phyloP scores from a whole-genome alignment of 2,329 filamentous ascomycete species.

The Coniosporium tulheliwenetii region DNA sequence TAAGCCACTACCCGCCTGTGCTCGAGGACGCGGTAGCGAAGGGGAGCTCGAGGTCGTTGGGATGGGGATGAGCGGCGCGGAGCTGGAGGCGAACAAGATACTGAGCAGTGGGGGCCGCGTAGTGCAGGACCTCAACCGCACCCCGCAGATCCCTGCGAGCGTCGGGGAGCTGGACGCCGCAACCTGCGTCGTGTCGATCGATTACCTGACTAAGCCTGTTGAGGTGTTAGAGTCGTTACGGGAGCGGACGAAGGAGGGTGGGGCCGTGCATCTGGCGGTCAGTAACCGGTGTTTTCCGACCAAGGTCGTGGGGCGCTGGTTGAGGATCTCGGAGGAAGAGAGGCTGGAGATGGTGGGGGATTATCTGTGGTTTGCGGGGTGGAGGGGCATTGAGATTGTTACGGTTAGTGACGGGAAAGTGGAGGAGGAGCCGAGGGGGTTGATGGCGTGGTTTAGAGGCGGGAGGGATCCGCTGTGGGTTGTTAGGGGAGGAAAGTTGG shows the following conservation, averaged over 20 bases:
- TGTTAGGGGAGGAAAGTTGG: conserved; percentile 17
- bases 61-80: conserved; percentile 31
- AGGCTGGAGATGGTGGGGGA: conserved; percentile 34
- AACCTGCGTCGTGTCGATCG: conserved; percentile 35
- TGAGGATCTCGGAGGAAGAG: conserved; percentile 27
- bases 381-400: conserved; percentile 37
- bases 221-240: conserved; percentile 27
- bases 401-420: conserved; percentile 27
- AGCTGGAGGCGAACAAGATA: conserved; percentile 26
- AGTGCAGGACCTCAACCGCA: conserved; percentile 29
- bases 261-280: conserved; percentile 33
- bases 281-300: conserved; percentile 38
- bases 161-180: conserved; percentile 23
- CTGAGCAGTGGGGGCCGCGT: conserved; percentile 14
- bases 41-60: conserved; percentile 26
- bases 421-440: conserved; percentile 11
- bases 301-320: conserved; percentile 34
- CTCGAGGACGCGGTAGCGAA: conserved; percentile 15
- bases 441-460: conserved; percentile 14
- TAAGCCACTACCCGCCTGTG: conserved; percentile 26
- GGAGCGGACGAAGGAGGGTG: conserved; percentile 23
- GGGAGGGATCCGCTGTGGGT: conserved; percentile 28
- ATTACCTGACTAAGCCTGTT: conserved; percentile 33
- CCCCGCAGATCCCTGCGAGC: conserved; percentile 14
- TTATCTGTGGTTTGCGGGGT: conserved; percentile 35